Percentiles rank a stretch among this genome's conserved stretches.
These are phyloP conservation scores for Isoetes engelmannii DNA, from an alignment of 83 land plant genomes.

Conservation along the genomic window DNA sequence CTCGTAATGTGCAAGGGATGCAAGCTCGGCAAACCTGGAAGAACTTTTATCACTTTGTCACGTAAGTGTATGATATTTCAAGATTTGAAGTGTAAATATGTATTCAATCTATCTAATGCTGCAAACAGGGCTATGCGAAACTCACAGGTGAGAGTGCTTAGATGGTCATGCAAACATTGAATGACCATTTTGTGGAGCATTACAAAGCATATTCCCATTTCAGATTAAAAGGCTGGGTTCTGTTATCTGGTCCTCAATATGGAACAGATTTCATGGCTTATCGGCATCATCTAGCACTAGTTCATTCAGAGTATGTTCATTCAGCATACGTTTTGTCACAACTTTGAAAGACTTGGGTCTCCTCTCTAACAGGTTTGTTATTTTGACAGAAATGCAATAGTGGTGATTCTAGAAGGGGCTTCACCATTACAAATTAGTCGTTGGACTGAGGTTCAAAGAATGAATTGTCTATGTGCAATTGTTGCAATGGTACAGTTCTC, in stretches of 20 bases:
- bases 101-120: too few relatives aligned
- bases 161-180: slow-evolving; percentile 39
- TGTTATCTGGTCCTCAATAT: slow-evolving; percentile 61
- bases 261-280: slow-evolving; percentile 84
- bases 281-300: slow-evolving; percentile 78
- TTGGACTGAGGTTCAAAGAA: slow-evolving; percentile 67
- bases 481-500: slow-evolving; percentile 42
- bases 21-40: too few relatives aligned
- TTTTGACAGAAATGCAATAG: slow-evolving; percentile 41
- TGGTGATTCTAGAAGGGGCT: slow-evolving; percentile 41
- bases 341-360: neutral
- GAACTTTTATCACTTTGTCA: too few relatives aligned
- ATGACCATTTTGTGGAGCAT: slow-evolving; percentile 27
- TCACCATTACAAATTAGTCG: slow-evolving; percentile 40
- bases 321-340: neutral
- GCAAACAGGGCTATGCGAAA: too few relatives aligned
- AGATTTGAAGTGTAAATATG: too few relatives aligned
- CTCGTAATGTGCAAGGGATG: too few relatives aligned
- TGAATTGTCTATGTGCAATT: slow-evolving; percentile 45
- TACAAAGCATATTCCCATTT: slow-evolving; percentile 74
- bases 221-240: slow-evolving; percentile 66
- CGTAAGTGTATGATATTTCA: too few relatives aligned
- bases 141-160: too few relatives aligned
- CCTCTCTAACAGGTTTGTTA: too few relatives aligned
- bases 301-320: slow-evolving; percentile 66